These are phyloP conservation scores for Jamesozyma rosinii DNA, from an alignment of 805 yeast species.

Conservation along the genomic window DNA sequence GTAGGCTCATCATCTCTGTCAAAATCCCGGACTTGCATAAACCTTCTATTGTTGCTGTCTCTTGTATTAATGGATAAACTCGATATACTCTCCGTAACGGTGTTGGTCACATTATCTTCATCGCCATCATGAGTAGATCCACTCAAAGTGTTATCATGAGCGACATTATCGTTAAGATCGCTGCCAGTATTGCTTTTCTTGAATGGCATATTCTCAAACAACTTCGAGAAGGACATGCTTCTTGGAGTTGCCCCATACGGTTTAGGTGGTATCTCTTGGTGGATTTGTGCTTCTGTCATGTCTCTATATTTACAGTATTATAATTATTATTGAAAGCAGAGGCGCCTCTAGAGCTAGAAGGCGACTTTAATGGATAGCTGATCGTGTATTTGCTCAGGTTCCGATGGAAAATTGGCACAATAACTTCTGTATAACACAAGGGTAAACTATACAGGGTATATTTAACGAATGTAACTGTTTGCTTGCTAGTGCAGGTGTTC, in stretches of 20 bases:
- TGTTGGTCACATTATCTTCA: neutral
- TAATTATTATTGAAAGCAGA: too few species aligned
- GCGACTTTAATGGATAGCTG: too few species aligned
- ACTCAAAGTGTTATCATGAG: neutral
- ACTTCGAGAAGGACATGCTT: slow-evolving; percentile 13
- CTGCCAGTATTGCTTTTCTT: slow-evolving; percentile 4
- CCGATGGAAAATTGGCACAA: too few species aligned
- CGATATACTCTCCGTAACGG: neutral
- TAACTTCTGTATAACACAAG: too few species aligned
- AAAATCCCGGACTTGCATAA: too few species aligned
- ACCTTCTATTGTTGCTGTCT: neutral
- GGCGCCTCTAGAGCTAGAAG: too few species aligned
- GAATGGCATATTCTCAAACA: slow-evolving; percentile 9
- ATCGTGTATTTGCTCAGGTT: too few species aligned
- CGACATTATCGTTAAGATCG: neutral
- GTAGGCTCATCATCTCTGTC: too few species aligned
- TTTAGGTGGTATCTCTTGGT: slow-evolving; percentile 9
- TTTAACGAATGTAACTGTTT: too few species aligned
- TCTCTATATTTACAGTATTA: too few species aligned
- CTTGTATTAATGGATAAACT: neutral
- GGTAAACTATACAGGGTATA: too few species aligned
- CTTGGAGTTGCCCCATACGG: slow-evolving; percentile 9
- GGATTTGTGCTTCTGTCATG: neutral
- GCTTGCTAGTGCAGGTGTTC: too few species aligned
- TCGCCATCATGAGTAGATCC: neutral